Evolutionary conservation across 306 rosid genomes (phyloP).

Genomic region (Pterocarpus santalinus): DNA sequence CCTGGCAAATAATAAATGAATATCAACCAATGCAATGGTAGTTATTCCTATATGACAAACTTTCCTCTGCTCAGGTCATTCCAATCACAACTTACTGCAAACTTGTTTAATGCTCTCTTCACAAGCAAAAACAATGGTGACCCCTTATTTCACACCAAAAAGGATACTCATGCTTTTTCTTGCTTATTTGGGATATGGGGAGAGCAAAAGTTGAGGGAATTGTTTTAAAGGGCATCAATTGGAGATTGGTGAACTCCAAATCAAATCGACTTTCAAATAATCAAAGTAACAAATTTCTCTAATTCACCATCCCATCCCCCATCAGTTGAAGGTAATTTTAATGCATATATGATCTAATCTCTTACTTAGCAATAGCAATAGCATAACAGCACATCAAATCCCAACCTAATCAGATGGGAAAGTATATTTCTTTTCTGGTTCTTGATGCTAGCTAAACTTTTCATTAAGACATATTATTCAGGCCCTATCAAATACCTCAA

Average conservation of each 20-base stretch:
- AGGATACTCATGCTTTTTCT: constrained; percentile 21
- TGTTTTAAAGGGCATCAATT: constrained; percentile 15
- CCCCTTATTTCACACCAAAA: neutral
- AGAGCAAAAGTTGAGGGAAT: neutral
- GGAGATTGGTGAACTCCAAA: constrained; percentile 11
- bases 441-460: constrained; percentile 31
- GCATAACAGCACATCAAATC: constrained; percentile 26
- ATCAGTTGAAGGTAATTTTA: constrained; percentile 17
- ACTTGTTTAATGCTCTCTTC: too few relatives aligned
- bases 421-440: neutral
- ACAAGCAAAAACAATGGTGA: too few relatives aligned
- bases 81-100: too few relatives aligned
- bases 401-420: constrained; percentile 28
- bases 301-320: constrained; percentile 26
- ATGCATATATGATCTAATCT: constrained; percentile 35
- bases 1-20: too few relatives aligned
- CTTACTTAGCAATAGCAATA: constrained; percentile 21
- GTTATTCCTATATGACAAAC: too few relatives aligned
- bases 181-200: neutral
- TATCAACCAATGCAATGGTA: too few relatives aligned
- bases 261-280: constrained; percentile 7
- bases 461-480: constrained; percentile 20
- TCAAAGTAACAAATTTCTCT: neutral
- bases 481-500: constrained; percentile 65
- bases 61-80: too few relatives aligned